Evolutionary conservation across 768 basidiomycete species (phyloP), one percentile per base, ranked within the genome.

Genomic region (Pleurotus tuoliensis): DNA sequence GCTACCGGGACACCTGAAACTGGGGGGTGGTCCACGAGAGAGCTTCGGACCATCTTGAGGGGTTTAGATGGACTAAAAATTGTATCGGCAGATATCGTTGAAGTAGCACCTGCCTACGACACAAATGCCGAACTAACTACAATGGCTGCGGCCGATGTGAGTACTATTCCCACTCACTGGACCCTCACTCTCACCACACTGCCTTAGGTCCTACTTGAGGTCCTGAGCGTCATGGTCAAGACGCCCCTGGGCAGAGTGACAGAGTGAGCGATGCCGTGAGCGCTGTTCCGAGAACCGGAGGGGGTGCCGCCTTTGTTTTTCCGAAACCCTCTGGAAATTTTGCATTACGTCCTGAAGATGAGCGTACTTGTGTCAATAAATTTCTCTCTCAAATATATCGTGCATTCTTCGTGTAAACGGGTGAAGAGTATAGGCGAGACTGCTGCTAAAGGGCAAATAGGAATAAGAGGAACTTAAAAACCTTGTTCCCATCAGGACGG

Each of bases 1-100:
- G 90, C 89, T 0, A 90, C 90, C 0, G 90, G 90, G 3, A 92
- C 91, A 0, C 91, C 90, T 0, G 91, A 92, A 70, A 87, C 90
- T 0, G 90, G 90, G 0, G 90, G 83, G 8, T 92, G 89, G 90
- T 87, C 89, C 3, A 90, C 90, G 5, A 85, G 91, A 56, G 90
- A 93, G 69, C 72, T 92, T 50, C 83, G 88, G 48, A 83, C 84
- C 5, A 88, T 92, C 63, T 69, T 92, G 57, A 76, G 90, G 47
- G 90, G 90, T 16, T 70, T 93, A 12, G 84, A 86, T 54, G 89
- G 90, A 12, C 74, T 92, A 51, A 75, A 82, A 58, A 85, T 93
- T 59, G 88, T 92, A 46, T 89, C 85, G 38, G 88, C 86, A 7
- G 91, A 93, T 66, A 82, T 93, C 44, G 91, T 93, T 46, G 91